Conservation (phyloP, 768 basidiomycete genomes). For the Tulasnella sp. region DNA sequence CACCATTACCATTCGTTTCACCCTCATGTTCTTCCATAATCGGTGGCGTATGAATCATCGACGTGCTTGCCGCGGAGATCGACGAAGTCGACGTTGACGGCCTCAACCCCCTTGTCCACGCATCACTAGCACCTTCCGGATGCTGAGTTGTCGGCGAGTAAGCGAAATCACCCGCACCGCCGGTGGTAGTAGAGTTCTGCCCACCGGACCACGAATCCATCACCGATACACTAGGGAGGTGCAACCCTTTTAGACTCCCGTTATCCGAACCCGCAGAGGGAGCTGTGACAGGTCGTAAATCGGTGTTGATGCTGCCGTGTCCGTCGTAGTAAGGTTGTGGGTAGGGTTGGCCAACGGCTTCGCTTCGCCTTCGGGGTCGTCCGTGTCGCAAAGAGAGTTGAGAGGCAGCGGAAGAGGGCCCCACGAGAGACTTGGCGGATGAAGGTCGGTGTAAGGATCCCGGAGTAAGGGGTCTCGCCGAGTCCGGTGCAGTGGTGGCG, state of each 20-base stretch:
- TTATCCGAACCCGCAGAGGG: conserved; percentile 34
- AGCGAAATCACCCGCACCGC: conserved; percentile 71
- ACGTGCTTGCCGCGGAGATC: conserved; percentile 4
- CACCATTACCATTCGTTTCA: conserved; percentile 12
- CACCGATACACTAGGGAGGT: conserved; percentile 48
- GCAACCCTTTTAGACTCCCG: conserved; percentile 58
- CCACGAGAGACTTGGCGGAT: conserved; percentile 12
- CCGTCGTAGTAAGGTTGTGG: conserved; percentile 62
- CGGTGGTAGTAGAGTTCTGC: conserved; percentile 41
- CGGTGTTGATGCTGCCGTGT: conserved; percentile 9
- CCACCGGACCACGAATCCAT: conserved; percentile 39
- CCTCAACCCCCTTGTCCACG: conserved; percentile 9
- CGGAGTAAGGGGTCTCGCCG: neutral
- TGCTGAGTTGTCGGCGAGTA: conserved; percentile 52
- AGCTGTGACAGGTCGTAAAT: conserved; percentile 24
- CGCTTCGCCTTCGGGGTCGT: conserved; percentile 69
- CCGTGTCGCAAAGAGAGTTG: conserved; percentile 41
- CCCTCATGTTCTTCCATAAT: conserved; percentile 17
- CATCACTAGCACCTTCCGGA: neutral
- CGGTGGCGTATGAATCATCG: conserved; percentile 19
- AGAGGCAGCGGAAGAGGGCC: neutral
- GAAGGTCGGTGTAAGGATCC: conserved; percentile 6
- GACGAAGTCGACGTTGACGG: conserved; percentile 9
- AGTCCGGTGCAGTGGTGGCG: conserved; percentile 11
- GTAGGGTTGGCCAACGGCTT: conserved; percentile 73